Conservation (phyloP, 495 filamentous ascomycete genomes). For the Penicillium coffeae region DNA sequence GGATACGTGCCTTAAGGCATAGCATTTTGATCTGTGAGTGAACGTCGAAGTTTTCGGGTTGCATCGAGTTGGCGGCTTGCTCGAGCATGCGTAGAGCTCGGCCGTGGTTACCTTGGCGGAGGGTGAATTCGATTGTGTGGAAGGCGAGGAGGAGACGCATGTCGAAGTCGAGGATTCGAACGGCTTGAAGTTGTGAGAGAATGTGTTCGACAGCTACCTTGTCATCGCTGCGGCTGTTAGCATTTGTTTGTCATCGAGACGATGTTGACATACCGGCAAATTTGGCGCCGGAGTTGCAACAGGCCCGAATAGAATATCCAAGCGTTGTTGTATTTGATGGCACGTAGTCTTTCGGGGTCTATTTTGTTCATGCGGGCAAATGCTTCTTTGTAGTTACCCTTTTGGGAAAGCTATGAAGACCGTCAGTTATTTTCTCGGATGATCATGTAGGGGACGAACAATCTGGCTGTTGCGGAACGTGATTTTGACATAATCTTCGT, state of each 20-base stretch:
- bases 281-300: constrained; percentile 63
- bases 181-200: constrained; percentile 56
- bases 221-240: constrained; percentile 51
- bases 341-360: constrained; percentile 61
- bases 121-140: constrained; percentile 66
- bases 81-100: constrained; percentile 67
- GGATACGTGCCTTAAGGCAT: constrained; percentile 69
- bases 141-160: constrained; percentile 65
- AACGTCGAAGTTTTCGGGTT: constrained; percentile 70
- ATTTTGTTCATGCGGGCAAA: constrained; percentile 63
- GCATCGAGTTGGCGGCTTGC: constrained; percentile 56
- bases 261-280: constrained; percentile 51
- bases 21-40: constrained; percentile 71
- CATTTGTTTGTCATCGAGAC: not conserved
- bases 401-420: constrained; percentile 46
- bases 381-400: constrained; percentile 70
- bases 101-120: constrained; percentile 58
- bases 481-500: constrained; percentile 74
- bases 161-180: constrained; percentile 60
- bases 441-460: constrained; percentile 30
- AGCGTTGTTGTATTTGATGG: constrained; percentile 74
- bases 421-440: constrained; percentile 12
- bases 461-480: constrained; percentile 55
- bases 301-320: constrained; percentile 72
- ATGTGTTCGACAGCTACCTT: constrained; percentile 64